A percentile compares a stretch with the other conserved stretches of the same genome.
Conservation (phyloP, 805 yeast species). For the Metschnikowia dekortorum region DNA sequence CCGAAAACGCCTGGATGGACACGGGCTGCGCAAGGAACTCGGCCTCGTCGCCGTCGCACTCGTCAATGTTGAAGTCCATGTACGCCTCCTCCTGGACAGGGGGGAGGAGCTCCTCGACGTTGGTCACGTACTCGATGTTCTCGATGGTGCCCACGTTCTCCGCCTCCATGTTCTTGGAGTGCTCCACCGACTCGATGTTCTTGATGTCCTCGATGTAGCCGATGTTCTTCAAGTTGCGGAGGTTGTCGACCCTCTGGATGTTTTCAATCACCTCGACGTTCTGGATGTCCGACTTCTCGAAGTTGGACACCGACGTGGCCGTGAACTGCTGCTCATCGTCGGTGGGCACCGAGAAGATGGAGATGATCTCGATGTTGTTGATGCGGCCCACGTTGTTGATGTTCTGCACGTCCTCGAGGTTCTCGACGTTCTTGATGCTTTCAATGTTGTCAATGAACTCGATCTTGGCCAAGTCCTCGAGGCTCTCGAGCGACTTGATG, state of each 20-base stretch:
- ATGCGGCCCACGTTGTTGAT: conserved; percentile 2
- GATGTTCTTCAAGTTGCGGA: not conserved
- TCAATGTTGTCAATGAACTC: conserved; percentile 2
- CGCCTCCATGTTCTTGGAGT: conserved; percentile 1
- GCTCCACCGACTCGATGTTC: conserved; percentile 1
- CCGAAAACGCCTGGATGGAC: not conserved
- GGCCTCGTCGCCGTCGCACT: not conserved
- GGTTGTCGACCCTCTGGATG: not conserved
- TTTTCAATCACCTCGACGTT: conserved; percentile 2
- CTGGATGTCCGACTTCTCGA: not conserved
- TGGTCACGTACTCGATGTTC: not conserved
- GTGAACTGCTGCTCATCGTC: not conserved
- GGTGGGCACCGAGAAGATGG: not conserved
- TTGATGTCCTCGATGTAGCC: conserved; percentile 4
- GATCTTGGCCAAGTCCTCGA: conserved; percentile 3
- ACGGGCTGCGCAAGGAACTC: not conserved
- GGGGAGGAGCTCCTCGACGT: not conserved
- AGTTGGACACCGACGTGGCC: not conserved
- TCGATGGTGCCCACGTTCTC: conserved; percentile 1
- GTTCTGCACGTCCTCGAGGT: not conserved
- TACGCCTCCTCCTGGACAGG: not conserved
- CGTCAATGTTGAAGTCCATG: not conserved
- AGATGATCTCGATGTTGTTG: not conserved
- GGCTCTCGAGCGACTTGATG: conserved; percentile 2
- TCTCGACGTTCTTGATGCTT: conserved; percentile 1